Evolutionary conservation across 352 stramenopile genomes (phyloP), one percentile per base, ranked within the genome.

Genomic region (Saprolegnia diclina): DNA sequence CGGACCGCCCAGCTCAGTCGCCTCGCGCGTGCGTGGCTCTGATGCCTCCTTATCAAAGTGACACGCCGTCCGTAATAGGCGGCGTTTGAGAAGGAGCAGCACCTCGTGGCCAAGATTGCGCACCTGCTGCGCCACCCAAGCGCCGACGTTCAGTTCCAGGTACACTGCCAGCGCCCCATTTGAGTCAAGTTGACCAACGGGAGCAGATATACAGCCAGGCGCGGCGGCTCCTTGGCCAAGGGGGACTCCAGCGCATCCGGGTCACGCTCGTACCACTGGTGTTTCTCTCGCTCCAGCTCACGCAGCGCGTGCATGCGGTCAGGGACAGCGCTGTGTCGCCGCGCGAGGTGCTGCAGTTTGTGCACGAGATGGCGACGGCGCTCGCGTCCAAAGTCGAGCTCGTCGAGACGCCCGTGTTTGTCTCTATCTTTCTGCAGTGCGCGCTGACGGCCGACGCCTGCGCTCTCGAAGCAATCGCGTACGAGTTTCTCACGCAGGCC

Each of bases 361-460:
- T 99, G 4, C 96, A 99, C 80, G 94, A 99, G 77, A 97, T 97
- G 57, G 91, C 98, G 56, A 98, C 94, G 7, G 90, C 88, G 1
- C 72, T 99, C 53, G 87, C 83, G 7, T 91, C 84, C 14, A 90
- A 91, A 70, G 66, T 89, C 16, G 84, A 91, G 48, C 73, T 40
- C 0, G 61, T 64, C 9, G 66, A 87, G 42, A 85, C 87, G 62
- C 83, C 81, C 19, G 75, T 91, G 29, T 80, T 83, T 52, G 79
- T 99, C 18, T 95, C 95, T 57, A 79, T 99, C 18, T 99, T 98
- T 71, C 72, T 99, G 4, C 85, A 99, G 76, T 92, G 89, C 64
- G 95, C 96, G 9, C 71, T 97, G 13, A 85, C 90, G 18, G 91
- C 93, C 1, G 91, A 98, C 75, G 72, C 74, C 16, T 90, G 79